Base-by-base conservation (phyloP, 2,329 filamentous ascomycete species). In the Fusarium odoratissimum region DNA sequence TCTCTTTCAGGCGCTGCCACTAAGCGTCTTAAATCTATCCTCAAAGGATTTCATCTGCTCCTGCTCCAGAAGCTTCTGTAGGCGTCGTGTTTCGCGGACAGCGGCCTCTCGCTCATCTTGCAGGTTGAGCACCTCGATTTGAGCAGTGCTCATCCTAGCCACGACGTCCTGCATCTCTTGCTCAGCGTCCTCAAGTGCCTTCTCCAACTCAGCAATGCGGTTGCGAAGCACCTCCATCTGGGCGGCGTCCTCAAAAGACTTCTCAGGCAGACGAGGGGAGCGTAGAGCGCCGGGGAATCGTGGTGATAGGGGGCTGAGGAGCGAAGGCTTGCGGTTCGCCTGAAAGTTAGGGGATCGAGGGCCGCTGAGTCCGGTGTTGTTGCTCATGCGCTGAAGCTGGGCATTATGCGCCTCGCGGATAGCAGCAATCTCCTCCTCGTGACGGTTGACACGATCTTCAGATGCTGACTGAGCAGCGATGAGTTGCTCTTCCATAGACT, bases 81-180 rank as follows among this genome's bases (percentile, higher is more conserved):
- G 86, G 77, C 85, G 88, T 76, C 89, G 87, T 64, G 93, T 95
- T 80, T 92, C 89, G 56, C 90, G 88, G 76, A 93, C 88, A 28
- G 93, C 93, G 73, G 91, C 90, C 78, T 96, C 93, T 76, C 90
- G 88, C 81, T 92, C 90, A 74, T 90, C 89, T 80, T 95, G 93
- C 52, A 97, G 86, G 79, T 94, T 92, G 76, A 93, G 90, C 49
- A 96, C 93, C 82, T 95, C 92, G 72, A 95, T 93, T 83, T 96
- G 93, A 31, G 93, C 92, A 75, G 87, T 86, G 82, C 93, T 95
- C 91, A 97, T 95, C 76, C 90, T 88, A 67, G 90, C 87, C 21
- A 96, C 91, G 10, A 96, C 93, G 78, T 93, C 91, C 78, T 94
- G 90, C 92, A 96, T 95, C 82, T 95, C 93, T 51, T 86, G 87